These are phyloP conservation scores for Globisporangium rhizosaccharum DNA, from an alignment of 352 stramenopile species.

Conservation along the genomic window DNA sequence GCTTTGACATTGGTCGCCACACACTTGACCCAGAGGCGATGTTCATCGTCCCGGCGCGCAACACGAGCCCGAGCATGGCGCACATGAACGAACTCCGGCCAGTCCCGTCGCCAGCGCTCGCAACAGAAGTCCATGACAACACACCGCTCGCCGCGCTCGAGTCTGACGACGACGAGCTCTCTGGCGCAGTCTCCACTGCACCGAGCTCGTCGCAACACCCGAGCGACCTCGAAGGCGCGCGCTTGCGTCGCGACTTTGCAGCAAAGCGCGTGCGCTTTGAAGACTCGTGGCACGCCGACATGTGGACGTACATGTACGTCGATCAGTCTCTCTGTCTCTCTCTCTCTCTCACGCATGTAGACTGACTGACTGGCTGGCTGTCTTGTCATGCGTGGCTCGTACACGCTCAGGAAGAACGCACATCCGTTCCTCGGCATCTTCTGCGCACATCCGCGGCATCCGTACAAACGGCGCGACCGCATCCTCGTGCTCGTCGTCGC, in stretches of 20 bases:
- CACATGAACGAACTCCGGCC: constrained; percentile 29
- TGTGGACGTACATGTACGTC: constrained; percentile 60
- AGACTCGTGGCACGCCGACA: constrained; percentile 32
- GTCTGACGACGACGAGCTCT: constrained; percentile 11
- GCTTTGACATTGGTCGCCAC: constrained; percentile 15
- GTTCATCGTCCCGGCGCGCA: constrained; percentile 8
- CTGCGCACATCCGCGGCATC: constrained; percentile 40
- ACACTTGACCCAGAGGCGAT: constrained; percentile 24
- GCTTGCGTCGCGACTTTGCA: constrained; percentile 37
- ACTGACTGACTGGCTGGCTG: neutral
- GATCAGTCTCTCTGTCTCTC: neutral
- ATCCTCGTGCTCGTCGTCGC: constrained; percentile 40
- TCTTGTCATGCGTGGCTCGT: neutral
- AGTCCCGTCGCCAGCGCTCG: constrained; percentile 9
- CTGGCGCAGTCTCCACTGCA: constrained; percentile 1
- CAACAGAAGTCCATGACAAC: constrained; percentile 11
- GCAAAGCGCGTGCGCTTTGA: constrained; percentile 43
- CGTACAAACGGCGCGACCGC: constrained; percentile 45
- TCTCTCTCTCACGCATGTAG: neutral
- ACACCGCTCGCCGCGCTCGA: neutral
- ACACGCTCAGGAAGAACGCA: constrained; percentile 35
- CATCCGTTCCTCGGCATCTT: constrained; percentile 42
- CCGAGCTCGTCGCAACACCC: constrained; percentile 7
- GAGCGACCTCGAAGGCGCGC: constrained; percentile 9
- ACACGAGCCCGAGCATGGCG: constrained; percentile 25